A percentile compares a stretch with the other conserved stretches of the same genome.
phyloP scores from a whole-genome alignment of 805 yeast species.

The Schwanniomyces occidentalis region DNA sequence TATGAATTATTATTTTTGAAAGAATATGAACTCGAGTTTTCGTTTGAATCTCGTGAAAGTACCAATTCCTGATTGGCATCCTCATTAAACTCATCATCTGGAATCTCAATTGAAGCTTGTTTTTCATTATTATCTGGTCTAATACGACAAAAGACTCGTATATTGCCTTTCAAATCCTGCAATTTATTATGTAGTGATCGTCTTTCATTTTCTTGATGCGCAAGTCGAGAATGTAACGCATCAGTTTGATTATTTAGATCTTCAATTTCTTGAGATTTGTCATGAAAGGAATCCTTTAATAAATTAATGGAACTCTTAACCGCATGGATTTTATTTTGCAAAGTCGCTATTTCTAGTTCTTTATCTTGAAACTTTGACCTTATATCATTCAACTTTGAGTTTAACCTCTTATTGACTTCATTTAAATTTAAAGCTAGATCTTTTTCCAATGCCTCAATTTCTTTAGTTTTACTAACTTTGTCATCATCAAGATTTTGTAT shows the following conservation, averaged over 20 bases:
- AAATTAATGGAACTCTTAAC: conserved; percentile 11
- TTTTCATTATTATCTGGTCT: conserved; percentile 48
- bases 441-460: conserved; percentile 9
- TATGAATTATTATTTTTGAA: conserved; percentile 14
- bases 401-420: conserved; percentile 5
- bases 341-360: conserved; percentile 15
- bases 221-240: conserved; percentile 32
- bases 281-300: conserved; percentile 7
- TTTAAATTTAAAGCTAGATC: conserved; percentile 4
- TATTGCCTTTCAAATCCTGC: conserved; percentile 89
- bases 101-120: conserved; percentile 16
- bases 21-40: conserved; percentile 7
- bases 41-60: conserved; percentile 18
- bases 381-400: conserved; percentile 3
- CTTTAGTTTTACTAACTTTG: conserved; percentile 4
- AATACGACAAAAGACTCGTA: conserved; percentile 85
- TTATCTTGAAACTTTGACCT: conserved; percentile 9
- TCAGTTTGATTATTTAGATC: conserved; percentile 8
- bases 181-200: conserved; percentile 68
- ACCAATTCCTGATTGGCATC: conserved; percentile 37
- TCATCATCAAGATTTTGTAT: conserved; percentile 8
- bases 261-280: conserved; percentile 8
- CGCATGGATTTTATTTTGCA: conserved; percentile 10
- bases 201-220: conserved; percentile 55
- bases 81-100: conserved; percentile 29